A percentile compares a stretch with the other conserved stretches of the same genome.
phyloP scores from a whole-genome alignment of 805 yeast genomes.

The Candida hispaniensis region DNA sequence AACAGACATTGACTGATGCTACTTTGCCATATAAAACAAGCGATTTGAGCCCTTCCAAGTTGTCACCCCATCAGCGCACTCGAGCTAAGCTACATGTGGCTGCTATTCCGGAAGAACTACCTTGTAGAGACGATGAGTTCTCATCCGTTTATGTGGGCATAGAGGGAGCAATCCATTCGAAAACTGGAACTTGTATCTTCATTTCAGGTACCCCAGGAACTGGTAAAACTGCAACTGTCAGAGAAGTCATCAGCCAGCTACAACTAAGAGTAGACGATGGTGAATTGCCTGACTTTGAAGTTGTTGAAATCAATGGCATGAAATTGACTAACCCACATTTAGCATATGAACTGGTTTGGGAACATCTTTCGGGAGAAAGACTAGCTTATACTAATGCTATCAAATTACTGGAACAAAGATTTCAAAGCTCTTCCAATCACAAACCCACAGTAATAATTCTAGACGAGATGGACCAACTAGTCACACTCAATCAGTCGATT shows the following conservation, averaged over 20 bases:
- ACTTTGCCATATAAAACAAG: conserved; percentile 14
- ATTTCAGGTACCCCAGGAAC: conserved; percentile 98
- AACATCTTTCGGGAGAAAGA: conserved; percentile 44
- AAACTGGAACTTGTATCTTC: conserved; percentile 74
- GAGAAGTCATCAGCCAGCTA: conserved; percentile 72
- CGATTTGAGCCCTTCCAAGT: conserved; percentile 7
- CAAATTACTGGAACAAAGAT: conserved; percentile 58
- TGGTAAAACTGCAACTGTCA: conserved; percentile 88
- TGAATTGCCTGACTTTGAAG: conserved; percentile 46
- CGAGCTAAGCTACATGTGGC: conserved; percentile 29
- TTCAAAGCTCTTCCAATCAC: conserved; percentile 32
- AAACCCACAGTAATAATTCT: conserved; percentile 64
- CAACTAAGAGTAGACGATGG: conserved; percentile 33
- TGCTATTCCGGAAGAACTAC: conserved; percentile 43
- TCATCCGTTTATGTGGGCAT: conserved; percentile 55
- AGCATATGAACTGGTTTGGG: conserved; percentile 78
- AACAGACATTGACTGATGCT: conserved; percentile 11
- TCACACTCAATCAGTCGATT: conserved; percentile 68
- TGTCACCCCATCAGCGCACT: conserved; percentile 25
- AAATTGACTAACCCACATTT: conserved; percentile 68
- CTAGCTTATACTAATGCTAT: conserved; percentile 57
- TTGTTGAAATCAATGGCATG: conserved; percentile 82
- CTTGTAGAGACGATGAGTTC: conserved; percentile 82
- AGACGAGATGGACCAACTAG: conserved; percentile 91
- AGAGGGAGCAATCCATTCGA: conserved; percentile 58